A percentile compares a stretch with the other conserved stretches of the same genome.
These are phyloP conservation scores for Penicillium carneum DNA, from an alignment of 2,329 filamentous ascomycete species.

Conservation along the genomic window DNA sequence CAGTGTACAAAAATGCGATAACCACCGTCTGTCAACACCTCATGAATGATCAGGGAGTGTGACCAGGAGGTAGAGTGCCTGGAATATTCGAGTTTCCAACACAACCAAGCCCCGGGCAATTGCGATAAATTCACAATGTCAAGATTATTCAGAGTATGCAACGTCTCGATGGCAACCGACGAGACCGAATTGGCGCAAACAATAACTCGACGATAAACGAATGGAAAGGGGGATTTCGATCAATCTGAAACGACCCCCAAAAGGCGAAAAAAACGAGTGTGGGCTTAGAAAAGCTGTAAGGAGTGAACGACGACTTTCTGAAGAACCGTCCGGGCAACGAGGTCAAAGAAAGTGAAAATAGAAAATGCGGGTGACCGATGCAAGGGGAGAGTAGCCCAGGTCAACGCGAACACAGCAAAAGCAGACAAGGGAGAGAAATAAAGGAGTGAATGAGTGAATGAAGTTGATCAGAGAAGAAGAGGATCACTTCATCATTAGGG, in stretches of 20 bases:
- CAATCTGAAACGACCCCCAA: constrained; percentile 30
- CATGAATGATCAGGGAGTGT: constrained; percentile 7
- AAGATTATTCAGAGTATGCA: constrained; percentile 13
- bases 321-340: constrained; percentile 25
- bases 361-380: constrained; percentile 30
- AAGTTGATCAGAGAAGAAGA: constrained; percentile 21
- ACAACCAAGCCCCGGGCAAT: constrained; percentile 2
- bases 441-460: constrained; percentile 40
- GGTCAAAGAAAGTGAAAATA: constrained; percentile 30
- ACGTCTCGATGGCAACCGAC: constrained; percentile 34
- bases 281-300: constrained; percentile 32
- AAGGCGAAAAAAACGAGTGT: constrained; percentile 30
- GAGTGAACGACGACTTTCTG: constrained; percentile 31
- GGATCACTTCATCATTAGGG: constrained; percentile 17
- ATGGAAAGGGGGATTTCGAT: constrained; percentile 30
- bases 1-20: constrained; percentile 29
- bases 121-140: constrained; percentile 10
- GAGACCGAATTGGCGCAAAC: constrained; percentile 22
- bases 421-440: constrained; percentile 32
- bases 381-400: constrained; percentile 36
- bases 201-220: constrained; percentile 29
- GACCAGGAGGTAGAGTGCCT: constrained; percentile 3
- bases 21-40: constrained; percentile 33
- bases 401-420: constrained; percentile 30
- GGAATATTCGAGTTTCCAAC: constrained; percentile 5